phyloP scores from a whole-genome alignment of 1,284 basidiomycete genomes.

The Malassezia slooffiae region DNA sequence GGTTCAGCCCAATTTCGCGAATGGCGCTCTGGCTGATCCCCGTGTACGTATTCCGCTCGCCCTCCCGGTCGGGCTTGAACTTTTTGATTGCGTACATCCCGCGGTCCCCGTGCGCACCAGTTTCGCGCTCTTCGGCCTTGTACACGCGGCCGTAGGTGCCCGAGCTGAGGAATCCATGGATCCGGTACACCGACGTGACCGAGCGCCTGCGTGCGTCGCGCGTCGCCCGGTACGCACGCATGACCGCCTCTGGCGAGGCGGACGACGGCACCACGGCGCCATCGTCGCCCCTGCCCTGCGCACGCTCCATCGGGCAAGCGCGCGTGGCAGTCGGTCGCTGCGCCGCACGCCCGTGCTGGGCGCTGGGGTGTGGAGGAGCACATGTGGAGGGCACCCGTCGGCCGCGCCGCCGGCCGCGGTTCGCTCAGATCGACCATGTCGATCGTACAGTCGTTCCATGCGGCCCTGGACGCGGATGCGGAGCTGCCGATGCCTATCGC shows the following conservation, averaged over 20 bases:
- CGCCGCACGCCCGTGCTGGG: too few species aligned
- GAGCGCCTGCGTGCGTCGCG: slow-evolving; percentile 26
- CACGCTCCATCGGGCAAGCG: not conserved
- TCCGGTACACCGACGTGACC: slow-evolving; percentile 55
- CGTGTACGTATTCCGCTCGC: slow-evolving; percentile 59
- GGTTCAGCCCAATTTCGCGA: slow-evolving; percentile 90
- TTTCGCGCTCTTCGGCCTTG: slow-evolving; percentile 59
- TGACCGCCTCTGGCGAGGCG: slow-evolving; percentile 19
- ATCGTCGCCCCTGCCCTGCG: not conserved
- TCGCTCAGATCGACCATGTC: too few species aligned
- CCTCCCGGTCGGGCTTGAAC: slow-evolving; percentile 88
- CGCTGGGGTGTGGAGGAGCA: not conserved
- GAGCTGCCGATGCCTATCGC: slow-evolving; percentile 76
- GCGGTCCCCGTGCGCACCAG: slow-evolving; percentile 11
- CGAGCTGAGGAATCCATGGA: slow-evolving; percentile 92
- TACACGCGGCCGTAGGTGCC: slow-evolving; percentile 97
- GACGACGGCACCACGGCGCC: slow-evolving; percentile 4
- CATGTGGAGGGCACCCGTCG: not conserved
- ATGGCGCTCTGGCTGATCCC: slow-evolving; percentile 96
- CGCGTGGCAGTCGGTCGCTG: not conserved
- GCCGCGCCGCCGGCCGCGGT: too few species aligned
- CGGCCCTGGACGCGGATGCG: slow-evolving; percentile 23
- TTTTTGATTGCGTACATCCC: slow-evolving; percentile 93
- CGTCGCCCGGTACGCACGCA: slow-evolving; percentile 36
- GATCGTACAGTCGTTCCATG: slow-evolving; percentile 31